These are phyloP conservation scores for Tricholoma matsutake DNA, from an alignment of 768 basidiomycete genomes.

Conservation along the genomic window DNA sequence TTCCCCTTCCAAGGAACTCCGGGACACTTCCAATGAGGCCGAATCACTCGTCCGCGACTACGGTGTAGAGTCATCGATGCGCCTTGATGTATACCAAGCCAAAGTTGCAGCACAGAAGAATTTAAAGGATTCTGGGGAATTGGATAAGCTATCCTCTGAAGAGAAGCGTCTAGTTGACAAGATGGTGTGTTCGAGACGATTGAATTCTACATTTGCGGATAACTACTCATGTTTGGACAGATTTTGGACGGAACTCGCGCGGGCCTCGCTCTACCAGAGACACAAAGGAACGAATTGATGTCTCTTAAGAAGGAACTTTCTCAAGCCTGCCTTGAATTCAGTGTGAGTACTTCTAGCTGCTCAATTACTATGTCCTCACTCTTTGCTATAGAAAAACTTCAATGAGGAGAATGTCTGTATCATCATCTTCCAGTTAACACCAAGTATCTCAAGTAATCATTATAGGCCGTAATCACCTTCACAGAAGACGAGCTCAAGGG, in stretches of 20 bases:
- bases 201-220: background rate
- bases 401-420: constrained; percentile 76
- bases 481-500: constrained; percentile 75
- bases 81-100: constrained; percentile 74
- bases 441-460: background rate
- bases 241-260: constrained; percentile 76
- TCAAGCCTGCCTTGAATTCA: constrained; percentile 74
- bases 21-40: constrained; percentile 76
- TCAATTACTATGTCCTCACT: constrained; percentile 1
- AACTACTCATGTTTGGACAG: constrained; percentile 20
- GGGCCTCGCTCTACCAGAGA: constrained; percentile 69
- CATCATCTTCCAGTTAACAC: background rate
- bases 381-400: constrained; percentile 67
- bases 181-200: constrained; percentile 38
- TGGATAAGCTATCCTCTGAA: constrained; percentile 62
- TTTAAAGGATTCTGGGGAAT: constrained; percentile 56
- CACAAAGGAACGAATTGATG: constrained; percentile 54
- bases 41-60: constrained; percentile 72
- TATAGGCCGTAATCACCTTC: constrained; percentile 59
- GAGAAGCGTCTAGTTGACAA: constrained; percentile 79
- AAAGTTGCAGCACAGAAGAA: constrained; percentile 70
- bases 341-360: constrained; percentile 40
- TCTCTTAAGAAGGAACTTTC: constrained; percentile 74
- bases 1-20: constrained; percentile 66
- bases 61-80: constrained; percentile 75